A percentile compares a stretch with the other conserved stretches of the same genome.
Conservation (phyloP, 2,329 filamentous ascomycete genomes). For the Camillea tinctor region DNA sequence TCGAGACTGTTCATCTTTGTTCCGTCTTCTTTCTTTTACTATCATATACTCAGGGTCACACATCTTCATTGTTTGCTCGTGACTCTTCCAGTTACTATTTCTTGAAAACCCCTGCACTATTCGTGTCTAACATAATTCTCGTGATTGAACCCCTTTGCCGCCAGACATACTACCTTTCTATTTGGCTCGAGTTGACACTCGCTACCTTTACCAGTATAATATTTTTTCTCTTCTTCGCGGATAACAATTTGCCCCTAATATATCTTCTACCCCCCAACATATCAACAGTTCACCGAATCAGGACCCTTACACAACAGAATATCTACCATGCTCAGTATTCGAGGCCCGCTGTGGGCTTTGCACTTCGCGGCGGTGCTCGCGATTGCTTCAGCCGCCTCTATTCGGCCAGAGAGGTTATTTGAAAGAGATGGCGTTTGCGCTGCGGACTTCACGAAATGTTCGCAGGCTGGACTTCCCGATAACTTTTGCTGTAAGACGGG, state of each 20-base stretch:
- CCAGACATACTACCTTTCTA: constrained; percentile 16
- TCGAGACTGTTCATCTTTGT: constrained; percentile 16
- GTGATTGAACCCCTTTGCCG: constrained; percentile 22
- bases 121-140: constrained; percentile 11
- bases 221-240: not conserved
- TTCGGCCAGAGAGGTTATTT: constrained; percentile 39
- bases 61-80: constrained; percentile 28
- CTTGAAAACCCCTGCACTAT: constrained; percentile 15
- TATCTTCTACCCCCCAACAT: not conserved
- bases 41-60: constrained; percentile 15
- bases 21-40: constrained; percentile 13
- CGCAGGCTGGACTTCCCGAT: constrained; percentile 51
- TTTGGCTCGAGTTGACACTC: constrained; percentile 14
- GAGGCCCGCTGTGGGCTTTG: constrained; percentile 34
- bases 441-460: constrained; percentile 53
- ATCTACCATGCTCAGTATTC: constrained; percentile 29
- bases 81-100: constrained; percentile 25
- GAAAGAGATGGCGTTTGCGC: constrained; percentile 50
- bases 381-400: constrained; percentile 36
- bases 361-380: constrained; percentile 37
- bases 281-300: not conserved
- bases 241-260: constrained; percentile 2
- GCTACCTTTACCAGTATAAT: constrained; percentile 4
- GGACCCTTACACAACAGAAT: constrained; percentile 1
- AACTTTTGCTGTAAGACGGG: constrained; percentile 65